Evolutionary conservation across 2,329 filamentous ascomycete species (phyloP).

Genomic region (Colletotrichum gigasporum): DNA sequence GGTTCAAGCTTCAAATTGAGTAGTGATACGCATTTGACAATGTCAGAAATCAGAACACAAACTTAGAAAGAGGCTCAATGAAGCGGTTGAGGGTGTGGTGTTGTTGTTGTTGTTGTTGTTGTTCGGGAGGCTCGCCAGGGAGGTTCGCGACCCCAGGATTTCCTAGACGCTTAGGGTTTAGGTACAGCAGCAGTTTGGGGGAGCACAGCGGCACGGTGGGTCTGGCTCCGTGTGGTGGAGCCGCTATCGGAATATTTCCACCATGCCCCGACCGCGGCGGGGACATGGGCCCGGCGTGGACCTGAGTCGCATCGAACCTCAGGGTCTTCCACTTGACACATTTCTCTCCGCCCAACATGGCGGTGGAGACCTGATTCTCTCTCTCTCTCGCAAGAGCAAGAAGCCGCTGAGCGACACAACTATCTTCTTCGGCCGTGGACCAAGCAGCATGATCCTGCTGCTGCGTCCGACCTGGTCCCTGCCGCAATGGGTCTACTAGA

Average conservation of each 20-base stretch:
- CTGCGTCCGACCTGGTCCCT: slow-evolving; percentile 18
- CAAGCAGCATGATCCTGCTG: slow-evolving; percentile 29
- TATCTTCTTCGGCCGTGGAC: not conserved
- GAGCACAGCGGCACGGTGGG: not conserved
- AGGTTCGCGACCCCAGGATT: slow-evolving; percentile 12
- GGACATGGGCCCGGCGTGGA: slow-evolving; percentile 15
- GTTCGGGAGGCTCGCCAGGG: not conserved
- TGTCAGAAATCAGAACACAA: too few species aligned
- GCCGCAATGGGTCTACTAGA: slow-evolving; percentile 27
- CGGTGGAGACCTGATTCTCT: slow-evolving; percentile 4
- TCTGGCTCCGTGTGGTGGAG: slow-evolving; percentile 17
- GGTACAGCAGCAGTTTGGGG: too few species aligned
- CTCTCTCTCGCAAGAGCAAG: too few species aligned
- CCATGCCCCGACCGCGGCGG: slow-evolving; percentile 26
- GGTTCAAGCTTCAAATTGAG: too few species aligned
- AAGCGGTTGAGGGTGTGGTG: not conserved
- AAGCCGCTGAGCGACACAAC: slow-evolving; percentile 5
- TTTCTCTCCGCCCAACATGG: slow-evolving; percentile 7
- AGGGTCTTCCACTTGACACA: slow-evolving; percentile 9
- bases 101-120: not conserved
- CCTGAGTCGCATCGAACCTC: slow-evolving; percentile 26
- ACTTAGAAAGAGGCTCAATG: not conserved
- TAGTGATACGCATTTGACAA: too few species aligned
- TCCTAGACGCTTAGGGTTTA: not conserved
- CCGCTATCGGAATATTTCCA: slow-evolving; percentile 25